A percentile compares a stretch with the other conserved stretches of the same genome.
Evolutionary conservation across 2,329 filamentous ascomycete species (phyloP).

Genomic region (Acephala macrosclerotiorum): DNA sequence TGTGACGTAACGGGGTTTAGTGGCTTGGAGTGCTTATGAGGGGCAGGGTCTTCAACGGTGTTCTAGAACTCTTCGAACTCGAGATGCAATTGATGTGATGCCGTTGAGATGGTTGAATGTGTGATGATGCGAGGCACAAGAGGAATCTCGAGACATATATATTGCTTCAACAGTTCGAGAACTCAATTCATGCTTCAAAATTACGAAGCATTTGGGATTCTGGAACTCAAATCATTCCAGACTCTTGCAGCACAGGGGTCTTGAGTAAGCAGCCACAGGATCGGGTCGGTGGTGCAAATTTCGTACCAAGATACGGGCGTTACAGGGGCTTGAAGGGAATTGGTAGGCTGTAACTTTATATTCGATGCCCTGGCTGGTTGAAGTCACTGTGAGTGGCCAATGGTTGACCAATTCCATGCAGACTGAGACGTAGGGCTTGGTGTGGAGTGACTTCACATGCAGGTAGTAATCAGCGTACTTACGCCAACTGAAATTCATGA

Average conservation of each 20-base stretch:
- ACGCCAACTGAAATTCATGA: neutral
- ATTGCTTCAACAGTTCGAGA: neutral
- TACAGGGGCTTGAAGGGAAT: neutral
- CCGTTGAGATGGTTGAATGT: neutral
- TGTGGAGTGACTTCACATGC: neutral
- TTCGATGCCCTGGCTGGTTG: neutral
- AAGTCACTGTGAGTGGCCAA: neutral
- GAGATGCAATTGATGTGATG: neutral
- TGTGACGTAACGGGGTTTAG: slow-evolving; percentile 7
- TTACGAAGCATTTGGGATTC: neutral
- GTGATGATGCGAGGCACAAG: neutral
- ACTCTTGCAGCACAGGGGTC: neutral
- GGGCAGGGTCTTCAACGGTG: neutral
- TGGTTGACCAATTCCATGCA: neutral
- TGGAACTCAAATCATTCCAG: slow-evolving; percentile 13
- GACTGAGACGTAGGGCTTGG: neutral
- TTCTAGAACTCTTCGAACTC: neutral
- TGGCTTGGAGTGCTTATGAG: neutral
- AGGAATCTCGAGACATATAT: neutral
- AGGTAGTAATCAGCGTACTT: slow-evolving; percentile 6
- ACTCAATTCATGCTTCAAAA: neutral
- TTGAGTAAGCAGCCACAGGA: neutral
- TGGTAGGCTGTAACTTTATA: neutral
- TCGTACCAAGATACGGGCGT: neutral
- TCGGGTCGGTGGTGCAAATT: neutral